A percentile compares a stretch with the other conserved stretches of the same genome.
Evolutionary conservation across 208 protist genomes (phyloP).

Genomic region (Leishmania tropica): DNA sequence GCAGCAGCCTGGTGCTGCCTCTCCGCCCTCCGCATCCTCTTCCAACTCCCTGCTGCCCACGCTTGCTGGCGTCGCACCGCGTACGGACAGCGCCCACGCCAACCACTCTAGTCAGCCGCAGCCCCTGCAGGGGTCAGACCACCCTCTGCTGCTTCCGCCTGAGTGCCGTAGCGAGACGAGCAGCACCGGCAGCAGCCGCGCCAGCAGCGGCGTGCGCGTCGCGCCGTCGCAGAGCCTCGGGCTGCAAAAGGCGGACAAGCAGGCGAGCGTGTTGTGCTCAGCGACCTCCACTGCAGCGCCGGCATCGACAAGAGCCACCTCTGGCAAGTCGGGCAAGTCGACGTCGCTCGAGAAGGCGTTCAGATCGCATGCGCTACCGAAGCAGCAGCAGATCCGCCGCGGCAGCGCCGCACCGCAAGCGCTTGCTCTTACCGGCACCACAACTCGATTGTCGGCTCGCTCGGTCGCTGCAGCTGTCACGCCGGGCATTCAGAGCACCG

Average conservation of each 20-base stretch:
- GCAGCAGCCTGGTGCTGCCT: background rate
- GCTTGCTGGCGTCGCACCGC: background rate
- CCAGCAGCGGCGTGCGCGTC: constrained; percentile 14
- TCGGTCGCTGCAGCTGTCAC: background rate
- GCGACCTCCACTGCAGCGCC: background rate
- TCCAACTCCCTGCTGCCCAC: constrained; percentile 6
- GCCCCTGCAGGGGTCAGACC: background rate
- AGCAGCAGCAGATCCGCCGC: background rate
- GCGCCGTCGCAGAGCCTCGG: constrained; percentile 2
- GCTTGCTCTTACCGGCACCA: background rate
- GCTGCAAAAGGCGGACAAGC: background rate
- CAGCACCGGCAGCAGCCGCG: constrained; percentile 21
- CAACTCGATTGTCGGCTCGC: background rate
- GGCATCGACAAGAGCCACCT: background rate
- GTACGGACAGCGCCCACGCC: background rate
- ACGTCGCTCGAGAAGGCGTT: constrained; percentile 15
- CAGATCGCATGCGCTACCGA: background rate
- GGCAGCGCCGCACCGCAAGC: background rate
- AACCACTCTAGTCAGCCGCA: background rate
- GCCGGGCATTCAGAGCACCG: background rate
- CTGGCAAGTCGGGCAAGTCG: constrained; percentile 9
- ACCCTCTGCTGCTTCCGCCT: background rate
- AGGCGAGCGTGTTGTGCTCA: background rate
- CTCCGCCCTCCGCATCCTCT: background rate
- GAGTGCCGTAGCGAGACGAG: constrained; percentile 4